Conservation (phyloP, 257 asterid species). For the Thymus mandschuricus region DNA sequence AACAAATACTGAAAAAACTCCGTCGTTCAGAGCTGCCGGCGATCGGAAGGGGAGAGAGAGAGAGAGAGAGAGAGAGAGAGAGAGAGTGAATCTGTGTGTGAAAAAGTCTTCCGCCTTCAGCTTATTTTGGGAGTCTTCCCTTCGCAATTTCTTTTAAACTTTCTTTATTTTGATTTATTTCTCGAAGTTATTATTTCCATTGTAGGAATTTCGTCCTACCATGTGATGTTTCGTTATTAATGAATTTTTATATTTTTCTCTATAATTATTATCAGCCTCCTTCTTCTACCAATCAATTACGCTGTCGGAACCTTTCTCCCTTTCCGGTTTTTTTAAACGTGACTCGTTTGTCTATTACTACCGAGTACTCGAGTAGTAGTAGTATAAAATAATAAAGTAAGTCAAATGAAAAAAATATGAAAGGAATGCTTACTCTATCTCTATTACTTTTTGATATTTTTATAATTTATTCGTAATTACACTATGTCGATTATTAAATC, state of each 20-base stretch:
- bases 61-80: constrained; percentile 28
- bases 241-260: background rate
- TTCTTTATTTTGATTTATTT: background rate
- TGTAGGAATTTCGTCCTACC: constrained; percentile 2
- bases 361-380: too few species aligned
- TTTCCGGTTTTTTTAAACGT: too few species aligned
- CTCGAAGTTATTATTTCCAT: background rate
- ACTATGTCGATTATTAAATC: too few species aligned
- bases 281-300: too few species aligned
- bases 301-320: too few species aligned
- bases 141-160: constrained; percentile 14
- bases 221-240: background rate
- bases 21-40: constrained; percentile 21
- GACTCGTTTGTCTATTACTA: too few species aligned
- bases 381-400: too few species aligned
- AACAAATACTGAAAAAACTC: background rate
- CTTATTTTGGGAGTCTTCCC: constrained; percentile 35
- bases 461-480: too few species aligned
- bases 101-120: constrained; percentile 32
- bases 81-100: constrained; percentile 7
- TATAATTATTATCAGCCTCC: too few species aligned
- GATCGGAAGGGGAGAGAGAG: background rate
- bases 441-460: too few species aligned
- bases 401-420: too few species aligned
- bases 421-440: too few species aligned